A percentile compares a stretch with the other conserved stretches of the same genome.
Evolutionary conservation across 768 basidiomycete species (phyloP).

Genomic region (Collybia nuda): DNA sequence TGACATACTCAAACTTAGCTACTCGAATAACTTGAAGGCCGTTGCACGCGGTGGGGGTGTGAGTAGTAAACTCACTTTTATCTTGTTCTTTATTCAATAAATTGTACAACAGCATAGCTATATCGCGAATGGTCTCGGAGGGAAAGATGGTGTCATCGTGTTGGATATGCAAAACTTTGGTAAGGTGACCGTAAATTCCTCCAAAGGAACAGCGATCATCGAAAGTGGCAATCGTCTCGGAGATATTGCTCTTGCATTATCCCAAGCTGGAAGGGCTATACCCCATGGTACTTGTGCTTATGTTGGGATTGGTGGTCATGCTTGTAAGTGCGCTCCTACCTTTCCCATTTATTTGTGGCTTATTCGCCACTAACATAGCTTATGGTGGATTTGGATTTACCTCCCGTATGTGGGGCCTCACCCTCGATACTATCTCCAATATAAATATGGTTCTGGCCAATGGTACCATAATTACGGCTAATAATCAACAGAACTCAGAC

Average conservation of each 20-base stretch:
- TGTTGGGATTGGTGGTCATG: conserved; percentile 35
- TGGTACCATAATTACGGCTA: conserved; percentile 40
- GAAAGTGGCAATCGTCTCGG: conserved; percentile 46
- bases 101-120: conserved; percentile 40
- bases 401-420: conserved; percentile 49
- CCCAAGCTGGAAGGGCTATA: conserved; percentile 39
- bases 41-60: conserved; percentile 46
- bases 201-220: conserved; percentile 34
- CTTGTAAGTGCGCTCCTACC: conserved; percentile 20
- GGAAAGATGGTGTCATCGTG: conserved; percentile 40
- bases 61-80: conserved; percentile 15
- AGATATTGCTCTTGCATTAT: conserved; percentile 41
- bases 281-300: conserved; percentile 49
- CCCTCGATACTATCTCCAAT: conserved; percentile 42
- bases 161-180: conserved; percentile 44
- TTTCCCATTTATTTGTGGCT: neutral
- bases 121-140: conserved; percentile 48
- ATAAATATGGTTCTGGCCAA: conserved; percentile 44
- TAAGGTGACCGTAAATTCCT: conserved; percentile 32
- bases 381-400: conserved; percentile 52
- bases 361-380: conserved; percentile 10
- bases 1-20: conserved; percentile 31
- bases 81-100: neutral
- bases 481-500: conserved; percentile 35
- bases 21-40: conserved; percentile 30